Evolutionary conservation across 192 early-diverging fungal species (phyloP).

Genomic region (Geranomyces michiganensis): DNA sequence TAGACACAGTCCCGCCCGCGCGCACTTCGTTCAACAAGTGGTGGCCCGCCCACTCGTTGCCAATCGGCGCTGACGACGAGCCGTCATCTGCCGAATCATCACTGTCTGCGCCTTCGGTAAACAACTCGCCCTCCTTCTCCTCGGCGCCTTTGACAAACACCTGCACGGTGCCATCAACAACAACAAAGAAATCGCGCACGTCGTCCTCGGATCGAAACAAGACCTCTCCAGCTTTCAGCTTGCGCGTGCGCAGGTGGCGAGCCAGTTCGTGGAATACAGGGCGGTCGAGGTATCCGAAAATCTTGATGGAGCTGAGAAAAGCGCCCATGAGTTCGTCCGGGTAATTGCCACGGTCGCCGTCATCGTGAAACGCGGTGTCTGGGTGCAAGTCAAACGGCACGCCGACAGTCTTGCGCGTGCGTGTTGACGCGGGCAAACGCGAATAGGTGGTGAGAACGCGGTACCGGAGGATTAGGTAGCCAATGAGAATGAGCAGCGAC

Average conservation of each 20-base stretch:
- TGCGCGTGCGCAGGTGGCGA: conserved; percentile 74
- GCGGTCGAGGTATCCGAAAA: conserved; percentile 96
- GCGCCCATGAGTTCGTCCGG: conserved; percentile 77
- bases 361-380: conserved; percentile 59
- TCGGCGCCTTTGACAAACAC: conserved; percentile 73
- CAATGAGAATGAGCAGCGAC: conserved; percentile 1
- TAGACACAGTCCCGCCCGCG: conserved; percentile 88
- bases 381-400: conserved; percentile 76
- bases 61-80: conserved; percentile 9
- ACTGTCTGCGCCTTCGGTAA: conserved; percentile 38
- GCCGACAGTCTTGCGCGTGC: conserved; percentile 30
- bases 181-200: conserved; percentile 84
- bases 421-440: conserved; percentile 57
- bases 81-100: conserved; percentile 29
- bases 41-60: conserved; percentile 46
- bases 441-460: conserved; percentile 73
- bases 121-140: conserved; percentile 33
- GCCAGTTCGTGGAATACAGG: conserved; percentile 96
- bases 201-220: conserved; percentile 63
- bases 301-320: conserved; percentile 77
- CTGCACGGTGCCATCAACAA: conserved; percentile 93
- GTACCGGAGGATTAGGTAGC: conserved; percentile 70
- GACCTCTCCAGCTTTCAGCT: conserved; percentile 55
- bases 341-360: conserved; percentile 47
- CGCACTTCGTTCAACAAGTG: conserved; percentile 85